phyloP scores from a whole-genome alignment of 768 basidiomycete species.

The Mycena leptocephala region DNA sequence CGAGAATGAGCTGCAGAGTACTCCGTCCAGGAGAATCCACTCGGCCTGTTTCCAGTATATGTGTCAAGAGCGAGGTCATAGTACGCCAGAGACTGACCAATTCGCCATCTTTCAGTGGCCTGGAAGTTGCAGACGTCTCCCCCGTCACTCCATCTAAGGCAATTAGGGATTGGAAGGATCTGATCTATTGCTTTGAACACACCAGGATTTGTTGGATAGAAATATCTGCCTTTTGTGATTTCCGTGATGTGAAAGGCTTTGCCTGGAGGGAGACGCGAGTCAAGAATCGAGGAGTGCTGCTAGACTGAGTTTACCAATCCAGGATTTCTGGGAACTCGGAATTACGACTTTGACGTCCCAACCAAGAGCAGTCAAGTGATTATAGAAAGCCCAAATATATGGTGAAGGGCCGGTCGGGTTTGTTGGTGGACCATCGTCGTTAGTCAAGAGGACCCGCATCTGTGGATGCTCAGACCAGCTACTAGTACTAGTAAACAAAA shows the following conservation, averaged over 20 bases:
- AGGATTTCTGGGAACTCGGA: constrained; percentile 90
- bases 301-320: constrained; percentile 76
- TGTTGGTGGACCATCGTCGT: constrained; percentile 87
- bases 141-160: constrained; percentile 71
- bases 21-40: constrained; percentile 94
- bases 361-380: constrained; percentile 60
- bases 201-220: constrained; percentile 80
- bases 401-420: constrained; percentile 79
- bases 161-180: background rate
- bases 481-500: background rate
- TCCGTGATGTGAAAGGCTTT: constrained; percentile 89
- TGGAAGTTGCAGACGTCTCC: constrained; percentile 72
- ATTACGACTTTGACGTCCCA: constrained; percentile 71
- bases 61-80: background rate
- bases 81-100: constrained; percentile 56
- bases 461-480: background rate
- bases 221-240: constrained; percentile 78
- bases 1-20: constrained; percentile 48
- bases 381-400: constrained; percentile 81
- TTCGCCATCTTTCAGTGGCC: constrained; percentile 84
- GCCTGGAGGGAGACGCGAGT: constrained; percentile 65
- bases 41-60: constrained; percentile 66
- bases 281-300: background rate
- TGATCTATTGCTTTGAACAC: constrained; percentile 16
- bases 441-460: constrained; percentile 58